Base-by-base conservation (phyloP, 805 yeast genomes). In the Sugiyamaella floridensis region DNA sequence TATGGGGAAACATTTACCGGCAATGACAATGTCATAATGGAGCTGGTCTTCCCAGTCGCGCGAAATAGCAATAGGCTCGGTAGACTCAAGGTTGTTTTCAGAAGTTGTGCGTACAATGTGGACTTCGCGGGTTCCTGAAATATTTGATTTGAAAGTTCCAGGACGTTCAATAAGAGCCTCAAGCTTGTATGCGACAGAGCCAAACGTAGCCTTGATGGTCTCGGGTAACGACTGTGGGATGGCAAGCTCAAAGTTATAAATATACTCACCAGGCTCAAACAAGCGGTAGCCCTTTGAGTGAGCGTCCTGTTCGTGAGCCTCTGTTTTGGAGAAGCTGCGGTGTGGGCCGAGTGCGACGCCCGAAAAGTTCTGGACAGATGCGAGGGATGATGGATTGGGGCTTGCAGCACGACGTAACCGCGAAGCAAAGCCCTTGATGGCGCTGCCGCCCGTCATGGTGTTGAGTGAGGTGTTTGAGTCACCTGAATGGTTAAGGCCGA, bases 1-100 rank as follows among this genome's bases (percentile, higher is more conserved):
- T 48, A 93, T 74, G 8, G 95, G 83, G 50, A 93, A 81, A 26
- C 89, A 83, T 66, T 92, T 93, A 26, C 96, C 87, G 1, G 95
- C 95, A 50, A 93, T 83, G 16, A 89, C 82, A 44, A 93, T 89
- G 63, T 93, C 97, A 65, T 93, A 93, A 59, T 83, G 83, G 32
- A 93, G 69, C 65, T 86, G 88, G 65, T 87, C 89, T 67, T 92
- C 98, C 99, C 99, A 93, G 58, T 87, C 92, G 55, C 95, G 76
- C 26, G 85, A 77, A 40, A 93, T 89, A 4, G 89, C 86, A 50
- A 93, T 92, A 0, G 99, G 98, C 65, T 93, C 99, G 57, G 85
- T 83, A 63, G 86, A 92, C 65, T 93, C 98, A 20, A 85, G 77
- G 42, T 89, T 86, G 40, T 79, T 79, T 53, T 86, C 89, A 1